Percentiles rank a stretch among this genome's conserved stretches.
Evolutionary conservation across 1,284 basidiomycete genomes (phyloP).

Genomic region (Pyrrhoderma noxium): DNA sequence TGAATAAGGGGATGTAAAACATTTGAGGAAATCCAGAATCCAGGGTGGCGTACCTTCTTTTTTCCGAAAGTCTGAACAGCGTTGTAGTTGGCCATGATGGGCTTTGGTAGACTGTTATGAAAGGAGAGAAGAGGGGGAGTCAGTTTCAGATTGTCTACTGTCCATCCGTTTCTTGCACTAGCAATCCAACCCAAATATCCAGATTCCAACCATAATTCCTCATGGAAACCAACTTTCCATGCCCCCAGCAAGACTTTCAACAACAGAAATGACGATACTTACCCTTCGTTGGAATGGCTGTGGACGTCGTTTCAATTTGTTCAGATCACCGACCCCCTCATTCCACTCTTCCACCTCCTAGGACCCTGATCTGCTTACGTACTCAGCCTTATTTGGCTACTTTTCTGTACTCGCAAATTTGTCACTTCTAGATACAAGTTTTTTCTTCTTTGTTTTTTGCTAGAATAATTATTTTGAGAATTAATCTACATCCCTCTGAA

Average conservation of each 20-base stretch:
- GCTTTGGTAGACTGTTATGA: slow-evolving; percentile 20
- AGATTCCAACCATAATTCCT: background rate
- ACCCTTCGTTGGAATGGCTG: slow-evolving; percentile 2
- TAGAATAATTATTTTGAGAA: no score
- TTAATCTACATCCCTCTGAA: no score
- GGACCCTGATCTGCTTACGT: no score
- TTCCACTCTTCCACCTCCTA: no score
- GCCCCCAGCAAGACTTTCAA: background rate
- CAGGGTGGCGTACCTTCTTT: slow-evolving; percentile 96
- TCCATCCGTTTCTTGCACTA: slow-evolving; percentile 3
- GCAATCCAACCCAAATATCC: slow-evolving; percentile 9
- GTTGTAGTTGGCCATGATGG: slow-evolving; percentile 68
- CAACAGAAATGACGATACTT: slow-evolving; percentile 8
- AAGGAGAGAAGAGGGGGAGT: no score
- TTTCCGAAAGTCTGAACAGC: slow-evolving; percentile 97
- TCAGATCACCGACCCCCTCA: no score
- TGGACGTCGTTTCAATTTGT: slow-evolving; percentile 13
- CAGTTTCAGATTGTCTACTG: background rate
- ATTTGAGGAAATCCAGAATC: no score
- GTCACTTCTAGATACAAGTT: no score
- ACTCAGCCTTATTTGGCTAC: no score
- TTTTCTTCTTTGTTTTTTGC: no score
- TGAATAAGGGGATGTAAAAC: background rate
- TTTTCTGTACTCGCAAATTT: no score
- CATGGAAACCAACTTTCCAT: background rate